Base-by-base conservation (phyloP, 2,329 filamentous ascomycete genomes). In the Bisporella sp. region DNA sequence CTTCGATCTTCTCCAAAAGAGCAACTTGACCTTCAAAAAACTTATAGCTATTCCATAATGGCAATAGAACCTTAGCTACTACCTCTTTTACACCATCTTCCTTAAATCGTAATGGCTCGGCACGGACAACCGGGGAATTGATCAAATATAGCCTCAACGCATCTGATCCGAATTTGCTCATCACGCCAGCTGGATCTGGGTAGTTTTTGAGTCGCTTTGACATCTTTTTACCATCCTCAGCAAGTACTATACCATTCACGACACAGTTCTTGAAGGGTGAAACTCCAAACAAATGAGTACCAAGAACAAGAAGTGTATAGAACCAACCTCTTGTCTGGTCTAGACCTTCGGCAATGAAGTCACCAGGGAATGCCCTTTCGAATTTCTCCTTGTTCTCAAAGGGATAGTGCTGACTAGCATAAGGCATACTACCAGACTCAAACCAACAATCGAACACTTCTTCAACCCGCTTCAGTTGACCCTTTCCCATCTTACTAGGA, bases 371-470 rank as follows among this genome's bases (percentile, higher is more conserved):
- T 2, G 81, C 83, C 57, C 83, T 78, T 59, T 90, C 77, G 56
- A 96, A 92, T 53, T 84, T 78, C 7, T 91, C 87, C 59, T 84
- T 80, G 63, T 93, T 93, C 69, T 92, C 87, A 64, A 96, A 96
- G 5, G 91, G 91, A 65, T 95, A 96, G 67, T 96, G 91, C 55
- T 87, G 82, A 58, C 85, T 90, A 41, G 89, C 87, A 65, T 95
- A 96, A 2, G 91, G 91, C 91, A 96, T 96, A 65, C 87, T 91
- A 54, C 91, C 91, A 41, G 90, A 96, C 69, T 96, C 91, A 56
- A 96, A 95, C 90, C 91, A 96, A 66, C 91, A 96, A 70, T 96
- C 91, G 61, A 96, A 96, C 4, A 96, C 89, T 66, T 96, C 90
- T 47, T 89, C 84, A 7, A 93, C 78, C 59, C 91, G 84, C 61